These are phyloP conservation scores for Apiotrichum akiyoshidainum DNA, from an alignment of 1,284 basidiomycete genomes.

Conservation along the genomic window DNA sequence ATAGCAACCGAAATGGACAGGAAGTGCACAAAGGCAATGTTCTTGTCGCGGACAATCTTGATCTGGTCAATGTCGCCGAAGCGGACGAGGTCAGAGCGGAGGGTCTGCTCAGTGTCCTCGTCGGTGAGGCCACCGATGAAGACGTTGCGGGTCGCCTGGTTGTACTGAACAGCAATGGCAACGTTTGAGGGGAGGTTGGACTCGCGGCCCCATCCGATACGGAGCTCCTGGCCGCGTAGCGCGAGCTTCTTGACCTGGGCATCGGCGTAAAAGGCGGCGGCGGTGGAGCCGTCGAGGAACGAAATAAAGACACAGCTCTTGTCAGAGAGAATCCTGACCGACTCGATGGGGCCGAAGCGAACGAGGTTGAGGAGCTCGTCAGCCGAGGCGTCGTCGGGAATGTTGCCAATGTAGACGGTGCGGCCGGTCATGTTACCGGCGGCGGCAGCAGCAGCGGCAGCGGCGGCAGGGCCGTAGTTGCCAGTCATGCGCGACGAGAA, in stretches of 20 bases:
- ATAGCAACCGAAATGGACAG: slow-evolving; percentile 85
- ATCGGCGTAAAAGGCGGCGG: slow-evolving; percentile 91
- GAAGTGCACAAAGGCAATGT: slow-evolving; percentile 96
- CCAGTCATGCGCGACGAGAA: slow-evolving; percentile 53
- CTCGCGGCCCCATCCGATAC: slow-evolving; percentile 94
- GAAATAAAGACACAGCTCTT: slow-evolving; percentile 98
- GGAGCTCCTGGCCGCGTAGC: slow-evolving; percentile 86
- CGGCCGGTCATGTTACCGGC: slow-evolving; percentile 69
- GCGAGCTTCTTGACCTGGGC: slow-evolving; percentile 87
- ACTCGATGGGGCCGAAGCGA: slow-evolving; percentile 95
- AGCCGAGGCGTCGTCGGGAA: slow-evolving; percentile 92
- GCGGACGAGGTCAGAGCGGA: slow-evolving; percentile 75
- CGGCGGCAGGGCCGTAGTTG: slow-evolving; percentile 59
- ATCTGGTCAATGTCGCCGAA: slow-evolving; percentile 97
- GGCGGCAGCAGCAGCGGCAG: slow-evolving; percentile 70
- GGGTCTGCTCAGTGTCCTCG: slow-evolving; percentile 77
- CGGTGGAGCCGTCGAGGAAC: slow-evolving; percentile 85
- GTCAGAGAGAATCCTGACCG: slow-evolving; percentile 91
- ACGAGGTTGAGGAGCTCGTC: slow-evolving; percentile 97
- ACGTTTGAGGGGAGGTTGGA: slow-evolving; percentile 80
- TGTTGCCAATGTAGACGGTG: slow-evolving; percentile 95
- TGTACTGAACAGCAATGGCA: slow-evolving; percentile 77
- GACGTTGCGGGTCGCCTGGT: slow-evolving; percentile 87
- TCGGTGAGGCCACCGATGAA: slow-evolving; percentile 89
- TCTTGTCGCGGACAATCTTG: slow-evolving; percentile 96